Evolutionary conservation across 2,329 filamentous ascomycete genomes (phyloP).

Genomic region (Pseudogymnoascus sp.): DNA sequence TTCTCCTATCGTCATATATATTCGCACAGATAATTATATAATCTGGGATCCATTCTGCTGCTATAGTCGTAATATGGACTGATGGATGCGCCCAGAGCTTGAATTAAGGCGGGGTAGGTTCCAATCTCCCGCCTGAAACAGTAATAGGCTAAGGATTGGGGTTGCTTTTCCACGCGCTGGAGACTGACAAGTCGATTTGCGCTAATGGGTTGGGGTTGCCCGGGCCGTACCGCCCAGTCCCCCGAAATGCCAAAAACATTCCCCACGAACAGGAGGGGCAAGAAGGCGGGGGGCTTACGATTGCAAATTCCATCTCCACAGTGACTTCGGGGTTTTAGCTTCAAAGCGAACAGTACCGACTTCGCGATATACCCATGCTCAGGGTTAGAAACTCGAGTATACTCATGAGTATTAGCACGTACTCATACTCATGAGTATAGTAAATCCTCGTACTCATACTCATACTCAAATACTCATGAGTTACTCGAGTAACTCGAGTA

Average conservation of each 20-base stretch:
- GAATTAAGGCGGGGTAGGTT: not conserved
- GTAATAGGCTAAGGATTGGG: not conserved
- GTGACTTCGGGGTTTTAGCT: not conserved
- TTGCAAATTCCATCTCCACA: not conserved
- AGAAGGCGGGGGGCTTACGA: not conserved
- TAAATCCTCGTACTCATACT: too few relatives aligned
- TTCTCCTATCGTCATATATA: slow-evolving; percentile 61
- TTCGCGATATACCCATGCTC: not conserved
- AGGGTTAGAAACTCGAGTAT: too few relatives aligned
- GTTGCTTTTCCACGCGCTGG: not conserved
- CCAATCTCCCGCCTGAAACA: not conserved
- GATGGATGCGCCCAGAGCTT: not conserved
- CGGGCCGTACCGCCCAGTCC: not conserved
- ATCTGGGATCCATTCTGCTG: not conserved
- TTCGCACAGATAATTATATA: not conserved
- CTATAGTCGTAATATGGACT: not conserved
- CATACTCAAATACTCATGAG: too few relatives aligned
- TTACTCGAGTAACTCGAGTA: too few relatives aligned
- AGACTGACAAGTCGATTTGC: not conserved
- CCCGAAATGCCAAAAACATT: not conserved
- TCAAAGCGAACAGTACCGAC: not conserved
- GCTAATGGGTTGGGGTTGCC: not conserved
- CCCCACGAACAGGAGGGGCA: not conserved
- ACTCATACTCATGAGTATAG: too few relatives aligned
- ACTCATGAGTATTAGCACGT: too few relatives aligned